Percentiles rank a stretch among this genome's conserved stretches.
Conservation (phyloP, 164 flowering plant genomes). For the Vitis vinifera region ASM3070453v1 NC_081813.1:2962001-2962500, state of each 20-base stretch:
- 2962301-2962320: constrained; percentile 25
- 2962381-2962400: constrained; percentile 26
- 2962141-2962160: no score
- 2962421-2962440: not conserved
- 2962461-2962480: not conserved
- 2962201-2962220: constrained; percentile 8
- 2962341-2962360: constrained; percentile 13
- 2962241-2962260: constrained; percentile 21
- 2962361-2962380: constrained; percentile 17
- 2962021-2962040: no score
- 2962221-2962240: constrained; percentile 21
- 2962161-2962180: not conserved
- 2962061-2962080: no score
- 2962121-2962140: no score
- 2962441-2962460: not conserved
- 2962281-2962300: constrained; percentile 10
- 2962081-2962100: no score
- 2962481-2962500: not conserved
- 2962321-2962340: not conserved
- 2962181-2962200: constrained; percentile 20
- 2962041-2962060: no score
- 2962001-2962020: no score
- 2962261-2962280: constrained; percentile 16
- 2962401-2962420: not conserved
- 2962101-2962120: no score